These are phyloP conservation scores for Prunus dulcis DNA, from an alignment of 306 rosid genomes.

Conservation along the genomic window DNA sequence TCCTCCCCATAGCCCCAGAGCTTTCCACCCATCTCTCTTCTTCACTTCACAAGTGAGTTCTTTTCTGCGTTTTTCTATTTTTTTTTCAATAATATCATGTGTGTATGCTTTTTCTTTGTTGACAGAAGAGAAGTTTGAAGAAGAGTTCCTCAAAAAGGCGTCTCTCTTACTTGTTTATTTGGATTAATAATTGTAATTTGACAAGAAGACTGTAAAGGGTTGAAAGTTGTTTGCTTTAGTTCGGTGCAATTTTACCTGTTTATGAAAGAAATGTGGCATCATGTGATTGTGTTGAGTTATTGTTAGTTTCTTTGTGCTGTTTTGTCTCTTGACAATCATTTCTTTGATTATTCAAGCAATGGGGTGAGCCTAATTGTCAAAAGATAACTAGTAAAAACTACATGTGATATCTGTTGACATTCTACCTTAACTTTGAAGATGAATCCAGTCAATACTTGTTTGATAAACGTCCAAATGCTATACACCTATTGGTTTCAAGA, in stretches of 20 bases:
- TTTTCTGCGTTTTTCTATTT: not conserved
- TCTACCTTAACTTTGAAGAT: not conserved
- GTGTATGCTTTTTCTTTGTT: not conserved
- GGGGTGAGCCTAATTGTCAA: not conserved
- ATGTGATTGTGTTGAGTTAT: too few relatives aligned
- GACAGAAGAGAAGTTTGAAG: not conserved
- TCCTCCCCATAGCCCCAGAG: constrained; percentile 8
- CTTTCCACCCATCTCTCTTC: constrained; percentile 6
- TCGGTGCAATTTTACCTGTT: not conserved
- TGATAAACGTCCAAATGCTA: not conserved
- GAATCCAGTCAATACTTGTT: not conserved
- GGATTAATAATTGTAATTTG: not conserved
- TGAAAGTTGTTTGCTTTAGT: constrained; percentile 10
- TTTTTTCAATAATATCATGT: not conserved
- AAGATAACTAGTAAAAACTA: not conserved
- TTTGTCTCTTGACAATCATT: not conserved
- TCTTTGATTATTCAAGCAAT: not conserved
- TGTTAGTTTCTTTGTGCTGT: not conserved
- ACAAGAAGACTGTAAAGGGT: not conserved
- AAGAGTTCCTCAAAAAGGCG: not conserved
- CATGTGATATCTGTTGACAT: not conserved
- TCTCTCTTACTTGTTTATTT: not conserved
- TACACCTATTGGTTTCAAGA: not conserved
- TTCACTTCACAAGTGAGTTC: constrained; percentile 27
- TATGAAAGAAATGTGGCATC: not conserved